Evolutionary conservation across 2,329 filamentous ascomycete species (phyloP), one percentile per base, ranked within the genome.

Genomic region (Cytospora paraplurivora): DNA sequence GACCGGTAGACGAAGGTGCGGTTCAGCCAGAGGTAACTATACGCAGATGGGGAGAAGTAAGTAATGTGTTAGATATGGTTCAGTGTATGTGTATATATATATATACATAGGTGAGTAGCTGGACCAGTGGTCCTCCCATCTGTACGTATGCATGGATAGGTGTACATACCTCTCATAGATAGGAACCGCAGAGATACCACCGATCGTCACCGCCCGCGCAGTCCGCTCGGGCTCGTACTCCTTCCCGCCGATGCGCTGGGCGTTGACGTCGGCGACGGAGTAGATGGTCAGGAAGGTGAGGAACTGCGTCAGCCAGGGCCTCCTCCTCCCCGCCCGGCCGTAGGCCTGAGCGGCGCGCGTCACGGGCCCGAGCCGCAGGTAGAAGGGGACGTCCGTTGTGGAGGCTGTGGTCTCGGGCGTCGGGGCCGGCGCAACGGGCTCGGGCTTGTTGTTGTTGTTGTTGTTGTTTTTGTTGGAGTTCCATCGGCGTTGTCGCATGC

Each of bases 1-100:
- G 90, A 93, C 8, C 85, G 69, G 76, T 91, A 96, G 78, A 97
- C 97, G 83, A 97, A 97, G 76, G 88, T 84, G 64, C 85, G 82
- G 50, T 90, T 88, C 15, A 97, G 84, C 76, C 89, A 96, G 69
- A 93, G 81, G 77, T 92, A 91, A 89, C 89, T 91, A 32, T 17
- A 17, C 7, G 44, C 6, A 15, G 11, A 19, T n/a, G 8, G 15
- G 47, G 19, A 56, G 62, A 53, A 37, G 41, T 52, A 67, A 59
- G 15, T 33, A 41, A 33, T n/a, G n/a, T n/a, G n/a, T n/a, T n/a
- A n/a, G n/a, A n/a, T n/a, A n/a, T n/a, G n/a, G n/a, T n/a, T n/a
- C n/a, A n/a, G n/a, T n/a, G n/a, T n/a, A n/a, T n/a, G n/a, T n/a
- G n/a, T n/a, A n/a, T n/a, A n/a, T n/a, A n/a, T n/a, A n/a, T n/a